Conservation (phyloP, 2,329 filamentous ascomycete species). For the Immersiporthe knoxdaviesiana region DNA sequence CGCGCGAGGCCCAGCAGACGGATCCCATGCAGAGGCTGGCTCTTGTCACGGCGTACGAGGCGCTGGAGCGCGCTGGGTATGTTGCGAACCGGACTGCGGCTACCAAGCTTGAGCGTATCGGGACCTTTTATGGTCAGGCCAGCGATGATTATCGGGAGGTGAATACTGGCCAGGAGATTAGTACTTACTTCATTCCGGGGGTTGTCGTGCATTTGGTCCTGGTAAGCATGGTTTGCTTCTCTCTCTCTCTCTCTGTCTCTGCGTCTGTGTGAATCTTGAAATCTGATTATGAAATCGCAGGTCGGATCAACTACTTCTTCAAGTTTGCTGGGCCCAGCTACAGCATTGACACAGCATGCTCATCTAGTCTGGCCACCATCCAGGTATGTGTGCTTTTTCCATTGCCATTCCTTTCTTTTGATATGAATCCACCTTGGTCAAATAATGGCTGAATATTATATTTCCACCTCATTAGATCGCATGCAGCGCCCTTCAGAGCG, state of each 20-base stretch:
- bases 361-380: slow-evolving; percentile 37
- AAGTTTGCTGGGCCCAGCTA: slow-evolving; percentile 44
- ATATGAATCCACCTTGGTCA: background rate
- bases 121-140: slow-evolving; percentile 75
- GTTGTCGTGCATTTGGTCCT: slow-evolving; percentile 52
- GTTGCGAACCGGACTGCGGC: slow-evolving; percentile 66
- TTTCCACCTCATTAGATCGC: slow-evolving; percentile 59
- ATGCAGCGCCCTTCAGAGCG: slow-evolving; percentile 66
- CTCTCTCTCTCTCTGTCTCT: background rate
- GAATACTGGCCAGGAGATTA: slow-evolving; percentile 68
- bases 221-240: slow-evolving; percentile 31
- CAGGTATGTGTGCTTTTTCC: background rate
- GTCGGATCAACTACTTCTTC: slow-evolving; percentile 50
- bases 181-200: slow-evolving; percentile 58
- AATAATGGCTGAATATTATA: background rate
- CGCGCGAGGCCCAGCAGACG: slow-evolving; percentile 62
- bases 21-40: slow-evolving; percentile 70
- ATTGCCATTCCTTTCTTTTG: background rate
- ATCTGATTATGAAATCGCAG: background rate
- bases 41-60: slow-evolving; percentile 68
- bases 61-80: slow-evolving; percentile 68
- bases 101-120: slow-evolving; percentile 55
- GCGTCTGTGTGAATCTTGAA: background rate
- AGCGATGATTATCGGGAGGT: slow-evolving; percentile 79
- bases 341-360: slow-evolving; percentile 46